Base-by-base conservation (phyloP, 148 eudicot species). In the Bassia scoparia region DNA sequence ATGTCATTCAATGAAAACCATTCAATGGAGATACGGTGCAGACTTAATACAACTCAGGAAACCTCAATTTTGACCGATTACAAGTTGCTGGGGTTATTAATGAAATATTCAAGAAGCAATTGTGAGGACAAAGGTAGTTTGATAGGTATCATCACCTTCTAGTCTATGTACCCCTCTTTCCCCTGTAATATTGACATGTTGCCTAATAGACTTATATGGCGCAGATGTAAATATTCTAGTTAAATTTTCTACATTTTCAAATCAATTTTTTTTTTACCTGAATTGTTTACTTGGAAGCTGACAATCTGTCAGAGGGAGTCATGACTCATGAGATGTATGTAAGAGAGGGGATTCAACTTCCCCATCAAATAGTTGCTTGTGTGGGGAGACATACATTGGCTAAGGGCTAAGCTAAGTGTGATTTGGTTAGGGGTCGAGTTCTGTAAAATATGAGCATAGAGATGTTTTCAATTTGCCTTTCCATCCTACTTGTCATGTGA, bases 1-100 rank as follows among this genome's bases (percentile, higher is more conserved):
- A 91, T 88, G 79, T 81, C 83, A 41, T 76, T 95, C 80, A 95
- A 91, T 75, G 98, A 95, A 91, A 95, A 77, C 96, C 96, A 65
- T 95, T 95, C 75, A 87, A 85, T 71, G 87, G 86, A 43, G 87
- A 88, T 52, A 60, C 84, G 61, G 89, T 91, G 84, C 82, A 35
- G 85, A 89, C 73, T 77, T 95, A 71, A 91, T 91, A 78, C 86
- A 88, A 56, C 90, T 95, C 3, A 83, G 96, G 72, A 87, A 91
- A 88, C 89, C 29, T 84, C 97, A 48, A 34, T 55, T 71, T 70
- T 95, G 78, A 83, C 81, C 54, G 96, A 89, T 63, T 82, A 89
- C 82, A 88, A 69, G 89, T 88, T 77, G 87, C 96, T 78, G 88
- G 83, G 72, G 80, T 87, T 73, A 58, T 95, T 31, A 91, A 91